These are phyloP conservation scores for Scenedesmus sp. DNA, from an alignment of 163 green algal species.

Conservation along the genomic window DNA sequence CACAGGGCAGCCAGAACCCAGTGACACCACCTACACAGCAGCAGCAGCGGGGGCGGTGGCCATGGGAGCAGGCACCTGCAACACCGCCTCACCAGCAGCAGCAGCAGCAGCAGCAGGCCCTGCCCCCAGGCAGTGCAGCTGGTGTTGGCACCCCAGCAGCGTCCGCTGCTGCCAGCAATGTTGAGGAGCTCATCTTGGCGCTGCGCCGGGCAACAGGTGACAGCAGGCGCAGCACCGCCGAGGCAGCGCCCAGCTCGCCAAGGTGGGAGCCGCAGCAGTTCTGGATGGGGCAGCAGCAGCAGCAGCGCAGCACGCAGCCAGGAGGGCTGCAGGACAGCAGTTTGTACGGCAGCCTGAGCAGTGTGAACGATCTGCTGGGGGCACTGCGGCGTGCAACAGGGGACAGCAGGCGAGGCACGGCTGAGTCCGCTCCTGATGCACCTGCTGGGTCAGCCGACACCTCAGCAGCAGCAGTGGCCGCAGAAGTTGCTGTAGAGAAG, in stretches of 20 bases:
- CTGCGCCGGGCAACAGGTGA: neutral
- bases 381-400: slow-evolving; percentile 11
- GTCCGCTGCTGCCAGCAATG: neutral
- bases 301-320: neutral
- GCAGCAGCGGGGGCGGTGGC: neutral
- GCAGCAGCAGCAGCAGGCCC: neutral
- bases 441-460: neutral
- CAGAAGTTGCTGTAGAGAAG: neutral
- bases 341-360: neutral
- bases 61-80: neutral
- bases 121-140: neutral
- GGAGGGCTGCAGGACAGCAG: too few species aligned
- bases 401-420: slow-evolving; percentile 12
- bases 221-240: slow-evolving; percentile 32
- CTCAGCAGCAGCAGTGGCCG: neutral
- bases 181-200: slow-evolving; percentile 26
- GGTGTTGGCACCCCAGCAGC: neutral
- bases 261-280: neutral
- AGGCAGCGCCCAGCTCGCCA: neutral
- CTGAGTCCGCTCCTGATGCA: neutral
- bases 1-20: neutral
- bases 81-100: neutral
- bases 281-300: neutral
- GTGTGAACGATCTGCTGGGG: neutral
- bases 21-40: neutral